Percentiles rank a stretch among this genome's conserved stretches.
phyloP scores from a whole-genome alignment of 306 rosid species.

The Cucumis cinereus region DNA sequence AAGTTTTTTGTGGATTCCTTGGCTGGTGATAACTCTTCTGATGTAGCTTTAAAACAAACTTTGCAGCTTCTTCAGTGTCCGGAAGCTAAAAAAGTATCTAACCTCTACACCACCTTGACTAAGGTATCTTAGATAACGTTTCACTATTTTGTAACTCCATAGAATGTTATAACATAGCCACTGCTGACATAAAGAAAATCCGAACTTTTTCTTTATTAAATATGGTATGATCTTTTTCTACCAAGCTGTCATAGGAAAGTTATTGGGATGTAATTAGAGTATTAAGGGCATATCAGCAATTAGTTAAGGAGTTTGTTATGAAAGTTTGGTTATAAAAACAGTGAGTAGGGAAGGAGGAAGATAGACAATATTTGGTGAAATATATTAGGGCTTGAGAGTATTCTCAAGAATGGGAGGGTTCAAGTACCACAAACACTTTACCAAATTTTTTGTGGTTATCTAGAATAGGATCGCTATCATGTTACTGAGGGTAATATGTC shows the following conservation, averaged over 20 bases:
- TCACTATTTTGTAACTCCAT: not conserved
- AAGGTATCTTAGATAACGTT: constrained; percentile 33
- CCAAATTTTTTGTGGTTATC: not conserved
- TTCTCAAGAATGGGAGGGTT: too few species aligned
- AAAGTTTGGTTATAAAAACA: too few species aligned
- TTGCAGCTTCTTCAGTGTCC: constrained; percentile 23
- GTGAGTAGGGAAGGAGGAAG: too few species aligned
- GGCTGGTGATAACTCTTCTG: constrained; percentile 30
- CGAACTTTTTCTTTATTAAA: not conserved
- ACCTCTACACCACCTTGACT: constrained; percentile 42
- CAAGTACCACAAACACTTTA: too few species aligned
- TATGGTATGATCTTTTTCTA: not conserved
- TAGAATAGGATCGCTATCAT: not conserved
- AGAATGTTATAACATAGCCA: not conserved
- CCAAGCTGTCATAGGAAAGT: too few species aligned
- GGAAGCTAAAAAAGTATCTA: constrained; percentile 59
- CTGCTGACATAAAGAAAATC: not conserved
- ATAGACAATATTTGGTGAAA: too few species aligned
- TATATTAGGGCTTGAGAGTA: too few species aligned
- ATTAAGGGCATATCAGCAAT: too few species aligned
- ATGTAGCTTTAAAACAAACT: constrained; percentile 18
- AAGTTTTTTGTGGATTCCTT: constrained; percentile 28
- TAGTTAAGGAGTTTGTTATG: too few species aligned
- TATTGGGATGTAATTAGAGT: too few species aligned
- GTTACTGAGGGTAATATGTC: not conserved